phyloP scores from a whole-genome alignment of 305 asterid species.

The Caryopteris hybrid region DNA sequence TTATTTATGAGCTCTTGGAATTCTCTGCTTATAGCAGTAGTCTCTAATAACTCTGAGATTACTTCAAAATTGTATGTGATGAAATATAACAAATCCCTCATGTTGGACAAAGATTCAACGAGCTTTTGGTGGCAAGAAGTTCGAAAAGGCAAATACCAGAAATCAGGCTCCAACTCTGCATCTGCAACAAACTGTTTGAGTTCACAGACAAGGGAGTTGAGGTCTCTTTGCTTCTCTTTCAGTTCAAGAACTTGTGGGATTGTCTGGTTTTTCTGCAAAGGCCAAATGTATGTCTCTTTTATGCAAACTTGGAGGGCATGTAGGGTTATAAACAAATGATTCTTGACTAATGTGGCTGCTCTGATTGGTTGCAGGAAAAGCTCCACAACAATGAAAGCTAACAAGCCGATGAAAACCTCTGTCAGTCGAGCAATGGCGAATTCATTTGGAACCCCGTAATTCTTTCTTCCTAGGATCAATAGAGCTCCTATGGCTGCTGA shows the following conservation, averaged over 20 bases:
- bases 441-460: slow-evolving; percentile 53
- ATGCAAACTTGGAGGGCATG: slow-evolving; percentile 37
- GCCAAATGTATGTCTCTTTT: slow-evolving; percentile 16
- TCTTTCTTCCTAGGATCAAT: slow-evolving; percentile 60
- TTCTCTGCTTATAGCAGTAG: slow-evolving; percentile 22
- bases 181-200: slow-evolving; percentile 34
- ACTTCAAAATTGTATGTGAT: slow-evolving; percentile 34
- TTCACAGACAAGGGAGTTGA: slow-evolving; percentile 29
- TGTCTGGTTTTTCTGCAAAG: slow-evolving; percentile 7
- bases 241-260: slow-evolving; percentile 20
- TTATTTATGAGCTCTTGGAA: slow-evolving; percentile 33
- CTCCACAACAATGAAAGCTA: slow-evolving; percentile 48
- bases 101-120: slow-evolving; percentile 34
- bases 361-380: slow-evolving; percentile 48
- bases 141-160: slow-evolving; percentile 76
- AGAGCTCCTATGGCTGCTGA: slow-evolving; percentile 75
- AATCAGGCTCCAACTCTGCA: slow-evolving; percentile 64
- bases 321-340: slow-evolving; percentile 24
- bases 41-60: slow-evolving; percentile 28
- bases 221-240: slow-evolving; percentile 27
- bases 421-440: slow-evolving; percentile 56
- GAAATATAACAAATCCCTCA: slow-evolving; percentile 38
- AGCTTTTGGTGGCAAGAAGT: slow-evolving; percentile 46
- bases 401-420: slow-evolving; percentile 55
- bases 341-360: slow-evolving; percentile 59